Evolutionary conservation across 768 basidiomycete genomes (phyloP).

Genomic region (Leccinum broughii): DNA sequence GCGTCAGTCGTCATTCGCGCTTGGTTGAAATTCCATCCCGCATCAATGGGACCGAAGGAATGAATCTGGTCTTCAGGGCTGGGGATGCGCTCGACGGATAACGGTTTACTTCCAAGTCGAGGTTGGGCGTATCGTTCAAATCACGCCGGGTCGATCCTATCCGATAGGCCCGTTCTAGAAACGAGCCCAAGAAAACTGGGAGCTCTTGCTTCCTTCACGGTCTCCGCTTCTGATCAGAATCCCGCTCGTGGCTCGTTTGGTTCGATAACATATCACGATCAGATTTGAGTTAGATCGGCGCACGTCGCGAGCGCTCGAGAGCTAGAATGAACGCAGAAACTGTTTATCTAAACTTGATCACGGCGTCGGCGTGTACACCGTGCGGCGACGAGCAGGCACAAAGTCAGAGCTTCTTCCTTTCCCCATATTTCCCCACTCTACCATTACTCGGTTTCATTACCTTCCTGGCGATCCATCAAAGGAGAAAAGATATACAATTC

Average conservation of each 20-base stretch:
- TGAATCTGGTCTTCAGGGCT: too few species aligned
- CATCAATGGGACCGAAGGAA: too few species aligned
- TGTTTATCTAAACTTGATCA: background rate
- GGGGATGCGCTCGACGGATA: too few species aligned
- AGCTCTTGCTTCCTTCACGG: too few species aligned
- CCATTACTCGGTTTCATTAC: background rate
- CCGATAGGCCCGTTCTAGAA: background rate
- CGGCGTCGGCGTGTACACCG: slow-evolving; percentile 2
- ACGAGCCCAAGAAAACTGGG: background rate
- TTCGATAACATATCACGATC: background rate
- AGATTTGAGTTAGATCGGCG: background rate
- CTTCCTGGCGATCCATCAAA: background rate
- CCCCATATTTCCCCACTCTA: background rate
- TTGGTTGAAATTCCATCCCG: too few species aligned
- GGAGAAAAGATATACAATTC: background rate
- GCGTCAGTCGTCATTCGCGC: too few species aligned
- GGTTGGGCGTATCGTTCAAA: too few species aligned
- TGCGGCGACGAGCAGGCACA: background rate
- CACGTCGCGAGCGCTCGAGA: too few species aligned
- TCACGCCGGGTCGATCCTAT: too few species aligned
- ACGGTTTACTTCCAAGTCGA: too few species aligned
- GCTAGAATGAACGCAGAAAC: slow-evolving; percentile 15
- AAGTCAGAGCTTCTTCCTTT: background rate
- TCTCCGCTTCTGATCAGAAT: too few species aligned
- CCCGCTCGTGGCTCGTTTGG: too few species aligned